phyloP scores from a whole-genome alignment of 345 rosid genomes.

The Reutealis trisperma region DNA sequence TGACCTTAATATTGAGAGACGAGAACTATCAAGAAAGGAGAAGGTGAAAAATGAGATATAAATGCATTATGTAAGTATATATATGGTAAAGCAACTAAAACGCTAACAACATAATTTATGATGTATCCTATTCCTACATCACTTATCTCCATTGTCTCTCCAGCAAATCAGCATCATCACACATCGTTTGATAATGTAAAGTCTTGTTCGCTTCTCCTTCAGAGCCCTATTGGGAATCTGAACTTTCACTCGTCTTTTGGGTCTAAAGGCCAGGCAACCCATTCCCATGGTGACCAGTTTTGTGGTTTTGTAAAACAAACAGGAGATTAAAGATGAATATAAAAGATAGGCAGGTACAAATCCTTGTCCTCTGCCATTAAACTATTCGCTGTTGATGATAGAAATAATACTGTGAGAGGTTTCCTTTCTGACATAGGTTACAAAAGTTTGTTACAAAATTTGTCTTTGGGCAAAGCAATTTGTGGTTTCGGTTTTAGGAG shows the following conservation, averaged over 20 bases:
- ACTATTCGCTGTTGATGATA: constrained; percentile 3
- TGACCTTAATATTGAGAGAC: too few relatives aligned
- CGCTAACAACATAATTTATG: too few relatives aligned
- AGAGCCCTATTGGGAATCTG: constrained; percentile 21
- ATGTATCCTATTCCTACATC: neutral
- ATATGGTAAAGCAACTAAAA: neutral
- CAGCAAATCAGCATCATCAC: constrained; percentile 44
- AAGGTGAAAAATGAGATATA: neutral
- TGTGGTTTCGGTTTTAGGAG: constrained; percentile 7
- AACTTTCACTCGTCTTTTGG: constrained; percentile 16
- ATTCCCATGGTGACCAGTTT: constrained; percentile 25
- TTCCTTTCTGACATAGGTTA: constrained; percentile 23
- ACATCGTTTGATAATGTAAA: constrained; percentile 39
- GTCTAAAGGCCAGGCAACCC: constrained; percentile 21
- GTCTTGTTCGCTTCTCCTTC: constrained; percentile 38
- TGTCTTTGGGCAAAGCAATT: constrained; percentile 20
- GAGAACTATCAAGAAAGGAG: too few relatives aligned
- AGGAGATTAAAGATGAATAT: too few relatives aligned
- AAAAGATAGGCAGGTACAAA: too few relatives aligned
- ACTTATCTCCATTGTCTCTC: constrained; percentile 28
- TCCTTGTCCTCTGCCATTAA: neutral
- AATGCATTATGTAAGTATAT: neutral
- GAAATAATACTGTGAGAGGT: neutral
- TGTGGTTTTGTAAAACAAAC: neutral
- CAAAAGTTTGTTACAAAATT: constrained; percentile 33